Conservation (phyloP, 306 rosid species). For the Mimosa pudica region DNA sequence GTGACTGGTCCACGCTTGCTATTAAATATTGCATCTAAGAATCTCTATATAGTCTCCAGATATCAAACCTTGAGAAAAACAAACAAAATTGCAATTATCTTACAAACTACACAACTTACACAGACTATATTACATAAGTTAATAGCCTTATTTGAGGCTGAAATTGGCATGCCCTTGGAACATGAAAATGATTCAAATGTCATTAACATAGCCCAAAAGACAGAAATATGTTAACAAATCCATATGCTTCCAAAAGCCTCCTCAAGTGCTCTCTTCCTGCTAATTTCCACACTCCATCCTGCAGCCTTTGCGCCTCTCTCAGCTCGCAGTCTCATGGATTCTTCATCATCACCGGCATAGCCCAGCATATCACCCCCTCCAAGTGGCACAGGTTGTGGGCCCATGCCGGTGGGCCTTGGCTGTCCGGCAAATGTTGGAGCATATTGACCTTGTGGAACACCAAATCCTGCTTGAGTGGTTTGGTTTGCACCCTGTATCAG, state of each 20-base stretch:
- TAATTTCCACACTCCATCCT: conserved; percentile 76
- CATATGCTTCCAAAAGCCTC: conserved; percentile 95
- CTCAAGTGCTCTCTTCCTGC: conserved; percentile 82
- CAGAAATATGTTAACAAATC: conserved; percentile 43
- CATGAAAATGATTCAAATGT: neutral
- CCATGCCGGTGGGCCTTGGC: conserved; percentile 87
- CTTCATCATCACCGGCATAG: conserved; percentile 64
- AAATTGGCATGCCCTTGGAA: conserved; percentile 15
- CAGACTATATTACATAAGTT: neutral
- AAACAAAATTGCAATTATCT: conserved; percentile 25
- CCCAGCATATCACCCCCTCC: conserved; percentile 65
- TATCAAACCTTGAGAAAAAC: neutral
- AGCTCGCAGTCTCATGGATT: conserved; percentile 62
- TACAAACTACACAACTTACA: conserved; percentile 35
- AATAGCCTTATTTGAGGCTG: conserved; percentile 3
- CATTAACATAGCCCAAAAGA: neutral
- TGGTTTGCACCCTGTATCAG: conserved; percentile 54
- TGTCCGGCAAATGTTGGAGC: conserved; percentile 87
- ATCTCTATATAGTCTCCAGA: neutral
- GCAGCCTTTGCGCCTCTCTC: conserved; percentile 82
- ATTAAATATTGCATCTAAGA: neutral
- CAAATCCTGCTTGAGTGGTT: conserved; percentile 64
- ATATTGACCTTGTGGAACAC: conserved; percentile 73
- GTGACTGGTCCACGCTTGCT: neutral
- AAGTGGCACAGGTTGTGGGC: conserved; percentile 73